Evolutionary conservation across 148 eudicot genomes (phyloP), one percentile per base, ranked within the genome.

Genomic region (Amaranthus hypochondriacus): DNA sequence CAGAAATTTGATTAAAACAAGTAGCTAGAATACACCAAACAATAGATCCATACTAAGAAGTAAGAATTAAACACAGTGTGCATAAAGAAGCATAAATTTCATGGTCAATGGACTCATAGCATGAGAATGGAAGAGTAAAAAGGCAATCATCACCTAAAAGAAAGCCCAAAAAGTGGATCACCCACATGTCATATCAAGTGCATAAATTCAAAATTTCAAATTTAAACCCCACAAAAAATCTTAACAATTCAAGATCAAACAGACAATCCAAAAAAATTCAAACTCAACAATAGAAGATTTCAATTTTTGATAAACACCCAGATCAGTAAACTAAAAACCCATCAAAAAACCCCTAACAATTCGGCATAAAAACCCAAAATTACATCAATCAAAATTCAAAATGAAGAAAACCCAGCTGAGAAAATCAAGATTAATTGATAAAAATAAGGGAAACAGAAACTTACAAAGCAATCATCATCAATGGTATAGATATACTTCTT

Each of bases 401-500:
- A 15, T 21, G 5, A 43, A 50, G 56, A 48, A 28, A 7, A 12
- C 2, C 55, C 39, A 2, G 39, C 0, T 28, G 39, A 28, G 39
- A 28, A 59, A 28, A 68, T 7, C 18, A 14, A 49, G 39, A 49
- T 11, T 5, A 12, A 58, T 48, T 57, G 7, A 9, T 42, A 55
- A 61, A 61, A 9, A 11, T 12, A 12, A 2, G 3, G 48, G 11
- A 60, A 48, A 0, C 2, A 51, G 15, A 74, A 50, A 69, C 96
- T 87, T 79, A 91, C 96, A 75, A 91, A 91, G 89, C 96, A 91
- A 79, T 91, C 96, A 68, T 91, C 96, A 68, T 91, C 96, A 79
- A 91, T 91, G 77, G 96, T 91, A 86, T 75, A 91, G 82, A 91
- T 86, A 72, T 91, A 91, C 86, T 91, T 91, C 89, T 89, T 90